A percentile compares a stretch with the other conserved stretches of the same genome.
phyloP scores from a whole-genome alignment of 768 basidiomycete genomes.

The Dictyophora rubrovolvata region DNA sequence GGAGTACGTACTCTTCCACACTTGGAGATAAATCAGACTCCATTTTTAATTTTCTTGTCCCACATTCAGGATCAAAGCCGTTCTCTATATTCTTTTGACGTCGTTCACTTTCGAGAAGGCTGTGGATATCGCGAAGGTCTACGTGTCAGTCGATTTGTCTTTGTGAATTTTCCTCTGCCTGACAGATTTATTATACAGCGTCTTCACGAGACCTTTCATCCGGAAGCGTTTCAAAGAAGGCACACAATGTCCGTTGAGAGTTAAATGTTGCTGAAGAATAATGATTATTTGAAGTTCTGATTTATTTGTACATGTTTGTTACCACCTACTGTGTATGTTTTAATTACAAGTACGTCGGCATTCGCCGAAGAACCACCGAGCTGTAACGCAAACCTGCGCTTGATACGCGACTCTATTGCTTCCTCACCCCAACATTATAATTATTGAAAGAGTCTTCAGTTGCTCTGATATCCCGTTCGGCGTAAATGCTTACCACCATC shows the following conservation, averaged over 20 bases:
- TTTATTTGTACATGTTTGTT: too few species aligned
- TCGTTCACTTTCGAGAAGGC: slow-evolving; percentile 48
- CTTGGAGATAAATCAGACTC: neutral
- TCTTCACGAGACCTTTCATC: slow-evolving; percentile 57
- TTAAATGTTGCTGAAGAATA: slow-evolving; percentile 25
- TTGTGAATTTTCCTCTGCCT: neutral
- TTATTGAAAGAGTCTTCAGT: neutral
- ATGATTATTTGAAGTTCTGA: too few species aligned
- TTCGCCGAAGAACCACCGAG: neutral
- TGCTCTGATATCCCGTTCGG: neutral
- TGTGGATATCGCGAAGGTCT: slow-evolving; percentile 44
- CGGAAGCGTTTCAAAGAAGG: slow-evolving; percentile 43
- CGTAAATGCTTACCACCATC: neutral
- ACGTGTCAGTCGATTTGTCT: slow-evolving; percentile 33
- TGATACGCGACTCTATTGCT: too few species aligned
- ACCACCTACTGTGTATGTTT: too few species aligned
- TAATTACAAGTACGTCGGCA: neutral
- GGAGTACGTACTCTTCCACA: slow-evolving; percentile 27
- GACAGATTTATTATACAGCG: slow-evolving; percentile 25
- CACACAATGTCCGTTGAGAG: slow-evolving; percentile 50
- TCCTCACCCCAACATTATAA: too few species aligned
- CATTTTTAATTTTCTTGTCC: neutral
- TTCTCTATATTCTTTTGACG: slow-evolving; percentile 59
- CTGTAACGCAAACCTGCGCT: too few species aligned
- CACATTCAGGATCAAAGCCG: slow-evolving; percentile 45